These are phyloP conservation scores for Globisporangium recalcitrans DNA, from an alignment of 352 stramenopile genomes.

Conservation along the genomic window DNA sequence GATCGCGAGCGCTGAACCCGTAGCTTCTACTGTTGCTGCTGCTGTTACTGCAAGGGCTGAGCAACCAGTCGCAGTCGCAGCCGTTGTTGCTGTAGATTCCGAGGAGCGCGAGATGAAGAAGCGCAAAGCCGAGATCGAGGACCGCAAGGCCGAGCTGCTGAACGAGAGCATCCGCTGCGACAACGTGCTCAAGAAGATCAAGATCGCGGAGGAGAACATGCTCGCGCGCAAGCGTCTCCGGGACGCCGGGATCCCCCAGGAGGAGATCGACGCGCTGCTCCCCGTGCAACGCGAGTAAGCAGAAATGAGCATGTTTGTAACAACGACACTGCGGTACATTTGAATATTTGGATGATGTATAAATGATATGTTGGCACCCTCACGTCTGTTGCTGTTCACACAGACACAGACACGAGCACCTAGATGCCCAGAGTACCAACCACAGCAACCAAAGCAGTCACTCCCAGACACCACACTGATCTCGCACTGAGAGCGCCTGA, in stretches of 20 bases:
- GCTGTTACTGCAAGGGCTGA: neutral
- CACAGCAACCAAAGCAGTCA: neutral
- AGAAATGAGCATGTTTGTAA: neutral
- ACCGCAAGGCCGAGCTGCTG: conserved; percentile 6
- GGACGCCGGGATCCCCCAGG: conserved; percentile 22
- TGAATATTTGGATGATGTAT: neutral
- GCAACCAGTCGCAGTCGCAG: neutral
- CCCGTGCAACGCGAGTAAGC: neutral
- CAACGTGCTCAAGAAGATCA: conserved; percentile 15
- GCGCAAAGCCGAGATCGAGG: conserved; percentile 13
- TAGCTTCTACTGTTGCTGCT: neutral
- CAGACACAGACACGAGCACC: neutral
- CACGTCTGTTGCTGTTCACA: too few relatives aligned
- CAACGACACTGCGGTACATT: neutral
- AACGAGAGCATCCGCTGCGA: conserved; percentile 18
- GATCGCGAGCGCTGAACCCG: neutral
- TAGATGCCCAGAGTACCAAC: neutral
- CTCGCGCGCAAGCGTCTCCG: conserved; percentile 39
- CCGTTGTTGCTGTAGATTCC: neutral
- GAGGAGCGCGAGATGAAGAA: conserved; percentile 1
- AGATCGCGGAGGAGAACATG: conserved; percentile 17
- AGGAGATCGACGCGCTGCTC: conserved; percentile 21
- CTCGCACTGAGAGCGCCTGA: neutral
- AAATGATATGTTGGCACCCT: too few relatives aligned
- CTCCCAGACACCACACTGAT: neutral